Base-by-base conservation (phyloP, 73 alveolate species). In the Uronychia binucleata region DNA sequence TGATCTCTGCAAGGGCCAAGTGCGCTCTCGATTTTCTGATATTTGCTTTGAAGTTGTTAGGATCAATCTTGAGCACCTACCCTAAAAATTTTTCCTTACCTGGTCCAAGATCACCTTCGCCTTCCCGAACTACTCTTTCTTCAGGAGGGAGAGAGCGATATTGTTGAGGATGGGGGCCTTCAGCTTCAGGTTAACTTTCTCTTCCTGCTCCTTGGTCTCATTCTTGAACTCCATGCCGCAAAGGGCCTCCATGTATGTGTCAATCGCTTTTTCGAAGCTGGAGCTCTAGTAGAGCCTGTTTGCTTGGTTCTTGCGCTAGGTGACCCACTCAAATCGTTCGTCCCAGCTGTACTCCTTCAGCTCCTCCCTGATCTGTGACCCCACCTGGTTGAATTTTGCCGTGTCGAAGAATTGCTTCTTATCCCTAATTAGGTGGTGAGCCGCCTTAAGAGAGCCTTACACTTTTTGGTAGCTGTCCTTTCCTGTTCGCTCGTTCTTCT, bases 151-250 rank as follows among this genome's bases (percentile, higher is more conserved):
- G 30, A 83, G 74, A 0, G 91, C 90, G 31, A 88, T 76, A 67
- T 88, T 88, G 57, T 88, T 88, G 34, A 88, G 88, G 57, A 88
- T 28, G n/a, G 94, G 94, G 28, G 77, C 84, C 74, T 88, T 88
- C 28, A 88, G 81, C 29, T 83, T 86, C 26, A 35, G 30, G 58
- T 88, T 88, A 57, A 88, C 84, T 29, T 59, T 31, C 74, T 76
- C 81, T 28, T 33, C 76, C 75, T 60, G 30, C 29, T 88, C 94
- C 27, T 74, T 46, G 29, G 77, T 83, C 30, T 57, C 31, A 31
- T 78, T 34, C 58, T 82, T 29, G 26, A 88, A 88, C 74, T 88
- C 88, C 67, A 88, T 19, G 0, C 94, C 94, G 59, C 85, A 88
- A 0, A 88, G 79, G 0, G 91, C 87, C 74, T 83, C 80, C 77